Base-by-base conservation (phyloP, 345 rosid genomes). In the Acer yangbiense region DNA sequence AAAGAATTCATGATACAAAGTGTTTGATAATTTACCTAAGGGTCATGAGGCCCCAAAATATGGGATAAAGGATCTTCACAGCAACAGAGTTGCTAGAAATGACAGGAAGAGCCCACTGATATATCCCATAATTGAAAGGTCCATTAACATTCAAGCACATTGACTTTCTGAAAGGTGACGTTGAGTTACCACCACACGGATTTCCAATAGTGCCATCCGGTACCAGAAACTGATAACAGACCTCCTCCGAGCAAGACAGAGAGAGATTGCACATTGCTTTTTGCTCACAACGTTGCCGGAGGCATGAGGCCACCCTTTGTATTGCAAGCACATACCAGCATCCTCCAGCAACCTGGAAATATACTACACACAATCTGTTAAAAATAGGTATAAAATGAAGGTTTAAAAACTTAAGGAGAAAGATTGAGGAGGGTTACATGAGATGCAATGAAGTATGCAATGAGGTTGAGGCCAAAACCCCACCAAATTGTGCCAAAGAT, bases 301-400 rank as follows among this genome's bases (percentile, higher is more conserved):
- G 87, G 68, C 95, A 91, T 2, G 83, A 71, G 29, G 82, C 83
- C 0, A 88, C 86, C 0, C 89, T 84, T 50, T 84, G 87, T 25
- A 80, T 87, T 0, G 90, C 89, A 0, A 91, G 90, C 13, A 87
- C 86, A 63, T 89, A 91, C 93, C 95, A 91, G 72, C 89, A 89
- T 16, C 91, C 95, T 73, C 95, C 95, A 2, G 87, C 85, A 50
- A 86, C 92, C 92, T 90, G 70, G 18, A 75, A 9, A 27, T 16
- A 48, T 7, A 71, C 20, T 4, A 63, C 71, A 41, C 55, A 43
- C 10, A 2, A 3, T 14, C 0, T 9, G 55, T n/a, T 43, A 23
- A 9, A 44, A 65, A 23, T 65, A 16, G 9, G 57, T 69, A 9
- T 2, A 1, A 18, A 2, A 11, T 29, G 32, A 29, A 29, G 3